A percentile compares a stretch with the other conserved stretches of the same genome.
Conservation (phyloP, 257 asterid genomes). For the Buddleja alternifolia region DNA sequence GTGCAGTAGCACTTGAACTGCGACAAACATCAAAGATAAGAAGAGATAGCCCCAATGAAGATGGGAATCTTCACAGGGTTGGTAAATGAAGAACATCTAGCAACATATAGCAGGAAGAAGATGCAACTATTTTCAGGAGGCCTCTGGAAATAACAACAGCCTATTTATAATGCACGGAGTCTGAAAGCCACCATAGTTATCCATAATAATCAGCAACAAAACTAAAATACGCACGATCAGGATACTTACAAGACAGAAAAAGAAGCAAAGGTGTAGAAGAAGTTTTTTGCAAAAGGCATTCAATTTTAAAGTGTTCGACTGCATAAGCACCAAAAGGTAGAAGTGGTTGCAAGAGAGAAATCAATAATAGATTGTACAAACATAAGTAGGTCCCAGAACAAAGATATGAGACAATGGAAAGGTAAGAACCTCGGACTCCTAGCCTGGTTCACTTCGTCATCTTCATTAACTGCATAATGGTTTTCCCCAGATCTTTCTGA, state of each 20-base stretch:
- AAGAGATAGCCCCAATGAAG: neutral
- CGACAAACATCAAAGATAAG: too few species aligned
- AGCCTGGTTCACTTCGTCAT: constrained; percentile 80
- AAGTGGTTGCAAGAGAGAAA: neutral
- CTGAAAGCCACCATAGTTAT: neutral
- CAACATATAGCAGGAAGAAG: neutral
- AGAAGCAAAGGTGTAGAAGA: too few species aligned
- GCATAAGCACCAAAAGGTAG: neutral
- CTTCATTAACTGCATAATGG: constrained; percentile 69
- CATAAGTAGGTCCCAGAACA: neutral
- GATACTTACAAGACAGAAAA: too few species aligned
- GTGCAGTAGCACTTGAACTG: too few species aligned
- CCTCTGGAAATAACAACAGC: neutral
- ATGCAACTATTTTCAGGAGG: neutral
- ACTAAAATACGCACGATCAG: too few species aligned
- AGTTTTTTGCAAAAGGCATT: too few species aligned
- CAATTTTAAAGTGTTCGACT: neutral
- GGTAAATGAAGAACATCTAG: neutral
- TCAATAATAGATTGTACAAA: neutral
- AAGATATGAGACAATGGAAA: constrained; percentile 5
- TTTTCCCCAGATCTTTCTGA: constrained; percentile 92
- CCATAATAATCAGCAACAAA: neutral
- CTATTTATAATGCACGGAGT: neutral
- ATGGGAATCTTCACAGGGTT: neutral
- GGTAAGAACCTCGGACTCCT: constrained; percentile 63